A percentile compares a stretch with the other conserved stretches of the same genome.
Evolutionary conservation across 352 stramenopile species (phyloP).

Genomic region (Phytophthora tentaculata): DNA sequence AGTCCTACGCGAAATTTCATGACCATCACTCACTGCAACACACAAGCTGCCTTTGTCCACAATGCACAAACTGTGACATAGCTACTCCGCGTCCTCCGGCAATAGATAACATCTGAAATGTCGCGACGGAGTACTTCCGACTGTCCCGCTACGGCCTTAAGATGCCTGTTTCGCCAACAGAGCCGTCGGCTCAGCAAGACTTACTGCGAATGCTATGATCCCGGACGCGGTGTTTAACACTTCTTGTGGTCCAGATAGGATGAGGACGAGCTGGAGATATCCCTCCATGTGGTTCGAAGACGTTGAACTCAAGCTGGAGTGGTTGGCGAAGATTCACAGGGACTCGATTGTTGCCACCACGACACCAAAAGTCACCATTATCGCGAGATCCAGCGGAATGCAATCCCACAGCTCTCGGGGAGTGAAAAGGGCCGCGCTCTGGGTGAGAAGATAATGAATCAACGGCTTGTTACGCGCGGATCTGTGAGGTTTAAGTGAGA

Average conservation of each 20-base stretch:
- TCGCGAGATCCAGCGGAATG: slow-evolving; percentile 4
- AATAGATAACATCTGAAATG: no score
- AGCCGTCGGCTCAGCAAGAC: slow-evolving; percentile 1
- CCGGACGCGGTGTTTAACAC: slow-evolving; percentile 8
- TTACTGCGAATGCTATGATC: slow-evolving; percentile 8
- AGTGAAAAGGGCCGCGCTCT: not conserved
- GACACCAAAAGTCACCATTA: no score
- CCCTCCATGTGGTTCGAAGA: slow-evolving; percentile 16
- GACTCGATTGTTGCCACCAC: slow-evolving; percentile 2
- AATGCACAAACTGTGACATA: no score
- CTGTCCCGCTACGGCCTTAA: not conserved
- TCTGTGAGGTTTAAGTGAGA: slow-evolving; percentile 12
- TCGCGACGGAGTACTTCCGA: slow-evolving; percentile 11
- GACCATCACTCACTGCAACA: no score
- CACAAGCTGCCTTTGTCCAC: no score
- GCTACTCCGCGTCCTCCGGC: no score
- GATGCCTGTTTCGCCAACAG: no score
- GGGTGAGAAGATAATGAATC: not conserved
- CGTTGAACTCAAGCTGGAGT: slow-evolving; percentile 9
- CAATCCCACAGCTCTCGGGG: not conserved
- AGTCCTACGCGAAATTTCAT: no score
- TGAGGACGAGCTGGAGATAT: slow-evolving; percentile 16
- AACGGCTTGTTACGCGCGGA: slow-evolving; percentile 9
- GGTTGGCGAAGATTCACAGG: not conserved
- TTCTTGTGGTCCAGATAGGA: not conserved